A percentile compares a stretch with the other conserved stretches of the same genome.
Evolutionary conservation across 768 basidiomycete genomes (phyloP).

Genomic region (Amanita rubescens): DNA sequence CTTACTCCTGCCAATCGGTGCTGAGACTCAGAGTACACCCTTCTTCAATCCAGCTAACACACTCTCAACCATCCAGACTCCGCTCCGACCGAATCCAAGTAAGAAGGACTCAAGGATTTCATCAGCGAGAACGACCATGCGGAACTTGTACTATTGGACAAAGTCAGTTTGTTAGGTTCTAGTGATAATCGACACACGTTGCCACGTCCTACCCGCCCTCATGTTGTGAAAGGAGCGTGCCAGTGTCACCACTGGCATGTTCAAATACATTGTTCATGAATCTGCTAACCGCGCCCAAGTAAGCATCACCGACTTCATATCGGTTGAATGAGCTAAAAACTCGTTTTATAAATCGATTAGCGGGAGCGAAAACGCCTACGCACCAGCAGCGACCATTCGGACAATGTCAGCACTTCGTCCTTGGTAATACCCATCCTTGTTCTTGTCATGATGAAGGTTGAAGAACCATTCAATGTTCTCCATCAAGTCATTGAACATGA

Average conservation of each 20-base stretch:
- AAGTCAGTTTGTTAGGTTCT: slow-evolving; percentile 6
- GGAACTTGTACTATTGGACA: slow-evolving; percentile 60
- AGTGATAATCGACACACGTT: slow-evolving; percentile 42
- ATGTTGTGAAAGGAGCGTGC: slow-evolving; percentile 65
- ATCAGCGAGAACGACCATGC: slow-evolving; percentile 97
- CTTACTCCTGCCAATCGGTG: no score
- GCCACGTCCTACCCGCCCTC: slow-evolving; percentile 39
- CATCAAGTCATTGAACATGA: slow-evolving; percentile 97
- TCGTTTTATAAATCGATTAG: slow-evolving; percentile 5
- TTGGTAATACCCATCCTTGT: slow-evolving; percentile 94
- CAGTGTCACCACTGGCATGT: no score
- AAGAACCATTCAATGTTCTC: slow-evolving; percentile 99
- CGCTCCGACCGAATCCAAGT: no score
- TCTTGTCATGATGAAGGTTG: slow-evolving; percentile 88
- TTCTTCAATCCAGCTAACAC: no score
- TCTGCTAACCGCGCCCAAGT: slow-evolving; percentile 90
- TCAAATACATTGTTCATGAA: slow-evolving; percentile 99
- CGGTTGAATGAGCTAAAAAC: slow-evolving; percentile 90
- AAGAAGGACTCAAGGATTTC: slow-evolving; percentile 97
- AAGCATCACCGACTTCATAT: slow-evolving; percentile 92
- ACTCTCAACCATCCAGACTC: no score
- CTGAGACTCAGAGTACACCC: no score
- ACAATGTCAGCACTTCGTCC: slow-evolving; percentile 92
- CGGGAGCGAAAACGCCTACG: slow-evolving; percentile 16
- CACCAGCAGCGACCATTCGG: slow-evolving; percentile 90